Base-by-base conservation (phyloP, 345 rosid species). In the Brassica incana region DNA sequence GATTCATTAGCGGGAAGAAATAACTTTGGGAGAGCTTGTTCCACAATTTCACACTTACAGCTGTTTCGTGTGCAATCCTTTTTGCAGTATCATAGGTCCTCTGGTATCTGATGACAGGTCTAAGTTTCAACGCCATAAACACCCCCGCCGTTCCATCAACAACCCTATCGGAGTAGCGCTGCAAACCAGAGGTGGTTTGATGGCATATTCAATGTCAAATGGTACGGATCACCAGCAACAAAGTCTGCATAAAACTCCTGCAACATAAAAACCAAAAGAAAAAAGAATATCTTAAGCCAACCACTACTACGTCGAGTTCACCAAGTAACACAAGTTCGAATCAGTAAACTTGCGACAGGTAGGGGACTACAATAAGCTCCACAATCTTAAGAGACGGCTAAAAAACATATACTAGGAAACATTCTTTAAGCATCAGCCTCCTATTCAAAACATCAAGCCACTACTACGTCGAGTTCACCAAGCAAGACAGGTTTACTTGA, bases 221-320 rank as follows among this genome's bases (percentile, higher is more conserved):
- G 99, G 80, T 78, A 91, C 30, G 98, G 91, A 82, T 95, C 98
- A 77, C 84, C 50, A 2, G 98, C 90, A 76, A 93, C 89, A 84
- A 95, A 95, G 83, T 95, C 99, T 69, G 97, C 98, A 87, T 90
- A 95, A 74, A 82, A 91, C 85, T 95, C 99, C 99, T 93, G 91
- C 87, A 87, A 83, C 45, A 81, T 38, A 12, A 4, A 50, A 50
- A 59, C 48, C 29, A 27, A 27, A 27, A 27, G 29, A 27, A 27
- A 27, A 27, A 27, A 27, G 29, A 27, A 27, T 27, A 27, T 27
- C 29, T 27, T 27, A 27, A 27, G 29, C 29, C 29, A 27, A 27
- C 29, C 29, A 27, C 29, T 27, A 27, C 29, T 27, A 27, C 29
- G 29, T 27, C 29, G 29, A 27, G 29, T 27, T 27, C 29, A 27